Percentiles rank a stretch among this genome's conserved stretches.
These are phyloP conservation scores for Schoenoplectus tabernaemontani DNA, from an alignment of 202 grass and related monocot species.

Conservation along the genomic window DNA sequence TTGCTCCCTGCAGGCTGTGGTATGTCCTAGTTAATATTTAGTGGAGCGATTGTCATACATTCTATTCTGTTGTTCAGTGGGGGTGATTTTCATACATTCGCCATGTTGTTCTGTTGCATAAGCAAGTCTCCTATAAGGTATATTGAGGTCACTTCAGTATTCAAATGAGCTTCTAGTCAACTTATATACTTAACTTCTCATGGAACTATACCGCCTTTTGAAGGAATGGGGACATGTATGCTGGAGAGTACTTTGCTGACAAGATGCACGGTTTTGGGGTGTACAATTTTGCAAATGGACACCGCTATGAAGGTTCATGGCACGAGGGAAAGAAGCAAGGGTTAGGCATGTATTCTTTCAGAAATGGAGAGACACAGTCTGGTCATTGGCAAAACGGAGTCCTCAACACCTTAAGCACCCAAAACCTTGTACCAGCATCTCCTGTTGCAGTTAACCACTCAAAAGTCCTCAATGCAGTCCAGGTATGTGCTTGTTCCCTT, in stretches of 20 bases:
- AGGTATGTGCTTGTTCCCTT: conserved; percentile 42
- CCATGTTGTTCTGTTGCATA: no score
- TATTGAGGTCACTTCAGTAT: neutral
- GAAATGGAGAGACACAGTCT: conserved; percentile 92
- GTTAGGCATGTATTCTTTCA: conserved; percentile 97
- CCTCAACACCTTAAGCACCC: conserved; percentile 79
- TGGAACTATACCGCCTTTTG: conserved; percentile 32
- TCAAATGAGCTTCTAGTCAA: neutral
- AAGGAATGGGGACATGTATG: conserved; percentile 92
- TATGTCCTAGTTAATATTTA: neutral
- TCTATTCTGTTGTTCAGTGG: neutral
- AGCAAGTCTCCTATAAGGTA: neutral
- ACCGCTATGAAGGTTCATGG: conserved; percentile 96
- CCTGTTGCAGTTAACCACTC: conserved; percentile 94
- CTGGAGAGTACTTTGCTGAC: conserved; percentile 96
- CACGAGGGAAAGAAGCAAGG: conserved; percentile 92
- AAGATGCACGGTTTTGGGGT: conserved; percentile 97
- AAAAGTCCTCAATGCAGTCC: conserved; percentile 86
- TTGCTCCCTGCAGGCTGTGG: neutral
- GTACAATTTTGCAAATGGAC: conserved; percentile 95
- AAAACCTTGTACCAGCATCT: conserved; percentile 56
- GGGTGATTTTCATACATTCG: no score
- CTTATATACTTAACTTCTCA: neutral
- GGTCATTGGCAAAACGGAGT: conserved; percentile 96
- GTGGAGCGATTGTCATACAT: neutral